A percentile compares a stretch with the other conserved stretches of the same genome.
Conservation (phyloP, 192 early-diverging fungal species). For the Cladochytrium replicatum region DNA sequence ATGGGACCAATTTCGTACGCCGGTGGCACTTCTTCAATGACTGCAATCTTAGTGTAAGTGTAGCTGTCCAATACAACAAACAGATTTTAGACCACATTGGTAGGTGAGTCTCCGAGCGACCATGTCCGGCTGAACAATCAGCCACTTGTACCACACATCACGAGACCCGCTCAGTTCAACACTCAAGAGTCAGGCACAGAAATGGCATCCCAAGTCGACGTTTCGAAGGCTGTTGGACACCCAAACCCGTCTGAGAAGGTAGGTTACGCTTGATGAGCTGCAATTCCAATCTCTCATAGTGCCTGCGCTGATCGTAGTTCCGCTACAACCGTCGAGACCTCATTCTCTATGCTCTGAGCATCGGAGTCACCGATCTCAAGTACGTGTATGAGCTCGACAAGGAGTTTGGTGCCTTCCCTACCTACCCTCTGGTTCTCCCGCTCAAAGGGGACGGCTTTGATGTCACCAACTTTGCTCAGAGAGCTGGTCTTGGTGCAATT, state of each 20-base stretch:
- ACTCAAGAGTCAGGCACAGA: too few relatives aligned
- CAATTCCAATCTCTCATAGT: too few relatives aligned
- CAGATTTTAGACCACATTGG: too few relatives aligned
- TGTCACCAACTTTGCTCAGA: conserved; percentile 44
- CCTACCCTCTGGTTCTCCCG: conserved; percentile 58
- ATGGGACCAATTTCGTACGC: too few relatives aligned
- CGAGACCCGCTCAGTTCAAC: too few relatives aligned
- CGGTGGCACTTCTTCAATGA: too few relatives aligned
- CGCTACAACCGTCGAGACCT: conserved; percentile 56
- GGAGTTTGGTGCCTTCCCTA: conserved; percentile 57
- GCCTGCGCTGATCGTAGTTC: conserved; percentile 28
- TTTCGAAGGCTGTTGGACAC: conserved; percentile 47
- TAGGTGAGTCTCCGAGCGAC: too few relatives aligned
- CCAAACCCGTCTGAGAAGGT: conserved; percentile 29
- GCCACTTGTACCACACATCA: too few relatives aligned
- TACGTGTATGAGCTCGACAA: conserved; percentile 61
- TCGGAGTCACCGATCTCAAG: conserved; percentile 53
- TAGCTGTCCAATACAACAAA: too few relatives aligned
- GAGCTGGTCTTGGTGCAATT: conserved; percentile 10
- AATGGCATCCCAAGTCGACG: conserved; percentile 29
- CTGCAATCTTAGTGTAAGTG: too few relatives aligned
- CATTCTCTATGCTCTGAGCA: conserved; percentile 62
- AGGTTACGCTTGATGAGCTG: conserved; percentile 1
- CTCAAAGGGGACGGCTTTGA: conserved; percentile 44
- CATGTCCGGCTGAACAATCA: too few relatives aligned